Conservation (phyloP, 768 basidiomycete genomes). For the Collybia sordida region DNA sequence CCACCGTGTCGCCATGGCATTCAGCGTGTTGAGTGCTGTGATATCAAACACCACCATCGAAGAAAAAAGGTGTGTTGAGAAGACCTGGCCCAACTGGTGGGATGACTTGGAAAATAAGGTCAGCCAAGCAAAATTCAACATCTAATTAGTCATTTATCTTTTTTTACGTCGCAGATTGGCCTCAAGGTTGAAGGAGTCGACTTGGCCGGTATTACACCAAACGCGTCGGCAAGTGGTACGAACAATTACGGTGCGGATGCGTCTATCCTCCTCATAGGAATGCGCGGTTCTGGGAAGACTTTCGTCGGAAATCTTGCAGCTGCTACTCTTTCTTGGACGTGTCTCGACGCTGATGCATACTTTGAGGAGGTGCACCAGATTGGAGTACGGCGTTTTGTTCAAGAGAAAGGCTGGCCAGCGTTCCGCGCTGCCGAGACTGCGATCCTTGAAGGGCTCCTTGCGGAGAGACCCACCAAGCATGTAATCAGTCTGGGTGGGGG, state of each 20-base stretch:
- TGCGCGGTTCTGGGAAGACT: conserved; percentile 97
- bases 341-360: conserved; percentile 80
- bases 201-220: conserved; percentile 40
- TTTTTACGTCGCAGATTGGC: conserved; percentile 63
- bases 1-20: conserved; percentile 98
- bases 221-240: conserved; percentile 43
- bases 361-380: conserved; percentile 66
- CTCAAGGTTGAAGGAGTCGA: conserved; percentile 86
- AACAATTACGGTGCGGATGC: conserved; percentile 11
- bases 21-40: conserved; percentile 82
- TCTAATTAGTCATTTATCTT: not conserved
- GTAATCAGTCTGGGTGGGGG: conserved; percentile 94
- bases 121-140: conserved; percentile 7
- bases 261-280: conserved; percentile 41
- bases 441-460: conserved; percentile 68
- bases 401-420: conserved; percentile 81
- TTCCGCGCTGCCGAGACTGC: conserved; percentile 83
- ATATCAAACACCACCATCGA: conserved; percentile 79
- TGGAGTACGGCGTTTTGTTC: conserved; percentile 74
- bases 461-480: conserved; percentile 53
- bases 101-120: conserved; percentile 97
- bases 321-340: conserved; percentile 64
- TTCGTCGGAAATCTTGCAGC: conserved; percentile 83
- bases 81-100: conserved; percentile 99
- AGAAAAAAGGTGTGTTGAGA: conserved; percentile 97